A percentile compares a stretch with the other conserved stretches of the same genome.
phyloP scores from a whole-genome alignment of 352 stramenopile genomes.

The Globisporangium spinosum region DNA sequence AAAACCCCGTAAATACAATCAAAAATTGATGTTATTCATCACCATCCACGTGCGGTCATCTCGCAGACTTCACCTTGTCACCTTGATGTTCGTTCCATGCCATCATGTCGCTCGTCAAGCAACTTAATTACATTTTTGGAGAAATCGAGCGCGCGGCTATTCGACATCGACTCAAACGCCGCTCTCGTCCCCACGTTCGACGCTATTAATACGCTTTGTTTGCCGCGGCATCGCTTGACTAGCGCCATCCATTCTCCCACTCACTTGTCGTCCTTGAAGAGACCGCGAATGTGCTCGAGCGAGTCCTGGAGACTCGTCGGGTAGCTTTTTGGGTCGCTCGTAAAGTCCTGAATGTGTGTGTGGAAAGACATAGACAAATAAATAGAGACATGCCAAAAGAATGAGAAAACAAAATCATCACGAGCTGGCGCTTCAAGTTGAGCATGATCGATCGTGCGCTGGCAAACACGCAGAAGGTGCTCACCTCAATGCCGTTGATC shows the following conservation, averaged over 20 bases:
- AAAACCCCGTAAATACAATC: not conserved
- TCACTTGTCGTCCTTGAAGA: slow-evolving; percentile 26
- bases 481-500: slow-evolving; percentile 61
- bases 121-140: too few species aligned
- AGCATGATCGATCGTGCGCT: not conserved
- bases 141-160: not conserved
- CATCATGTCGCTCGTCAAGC: not conserved
- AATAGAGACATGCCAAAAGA: not conserved
- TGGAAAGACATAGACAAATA: not conserved
- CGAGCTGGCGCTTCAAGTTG: not conserved
- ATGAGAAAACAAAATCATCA: not conserved
- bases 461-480: not conserved
- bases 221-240: not conserved
- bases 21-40: slow-evolving; percentile 10
- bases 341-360: slow-evolving; percentile 42
- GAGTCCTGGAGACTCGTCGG: slow-evolving; percentile 64
- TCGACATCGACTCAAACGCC: not conserved
- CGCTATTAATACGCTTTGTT: not conserved
- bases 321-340: slow-evolving; percentile 46
- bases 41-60: not conserved
- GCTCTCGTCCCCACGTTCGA: not conserved
- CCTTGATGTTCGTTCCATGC: not conserved
- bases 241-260: not conserved
- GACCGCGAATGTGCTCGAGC: slow-evolving; percentile 35
- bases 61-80: not conserved